phyloP scores from a whole-genome alignment of 768 basidiomycete genomes.

The Pulveroboletus sp. region DNA sequence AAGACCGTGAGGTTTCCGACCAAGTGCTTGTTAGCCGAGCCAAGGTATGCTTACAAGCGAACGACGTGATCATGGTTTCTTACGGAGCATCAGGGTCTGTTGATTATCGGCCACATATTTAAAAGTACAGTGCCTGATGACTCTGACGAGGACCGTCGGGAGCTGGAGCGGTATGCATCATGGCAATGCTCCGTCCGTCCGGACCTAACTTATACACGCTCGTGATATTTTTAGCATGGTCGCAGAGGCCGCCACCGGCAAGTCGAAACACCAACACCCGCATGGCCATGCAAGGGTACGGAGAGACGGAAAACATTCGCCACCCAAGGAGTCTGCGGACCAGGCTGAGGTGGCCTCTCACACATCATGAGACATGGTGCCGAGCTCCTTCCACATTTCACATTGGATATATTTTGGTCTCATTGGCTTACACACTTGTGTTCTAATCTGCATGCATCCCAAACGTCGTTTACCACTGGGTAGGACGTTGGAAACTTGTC shows the following conservation, averaged over 20 bases:
- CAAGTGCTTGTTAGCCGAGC: slow-evolving; percentile 73
- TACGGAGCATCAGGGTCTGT: slow-evolving; percentile 54
- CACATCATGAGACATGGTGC: slow-evolving; percentile 9
- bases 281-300: slow-evolving; percentile 24
- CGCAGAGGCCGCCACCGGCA: slow-evolving; percentile 76
- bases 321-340: slow-evolving; percentile 31
- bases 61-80: not conserved
- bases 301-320: slow-evolving; percentile 38
- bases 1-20: slow-evolving; percentile 72
- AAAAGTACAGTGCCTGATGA: slow-evolving; percentile 82
- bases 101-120: slow-evolving; percentile 87
- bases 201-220: slow-evolving; percentile 1
- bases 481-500: slow-evolving; percentile 11
- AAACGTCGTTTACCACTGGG: slow-evolving; percentile 9
- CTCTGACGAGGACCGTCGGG: slow-evolving; percentile 88
- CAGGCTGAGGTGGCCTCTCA: slow-evolving; percentile 16
- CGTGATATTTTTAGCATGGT: slow-evolving; percentile 55
- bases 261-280: slow-evolving; percentile 49
- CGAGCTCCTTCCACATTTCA: slow-evolving; percentile 11
- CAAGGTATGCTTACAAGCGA: slow-evolving; percentile 47
- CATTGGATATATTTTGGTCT: slow-evolving; percentile 12
- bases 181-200: not conserved
- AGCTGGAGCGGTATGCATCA: slow-evolving; percentile 75
- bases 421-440: slow-evolving; percentile 13
- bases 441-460: slow-evolving; percentile 20